Percentiles rank a stretch among this genome's conserved stretches.
Conservation (phyloP, 805 yeast genomes). For the Wickerhamiella kurtzmanii region DNA sequence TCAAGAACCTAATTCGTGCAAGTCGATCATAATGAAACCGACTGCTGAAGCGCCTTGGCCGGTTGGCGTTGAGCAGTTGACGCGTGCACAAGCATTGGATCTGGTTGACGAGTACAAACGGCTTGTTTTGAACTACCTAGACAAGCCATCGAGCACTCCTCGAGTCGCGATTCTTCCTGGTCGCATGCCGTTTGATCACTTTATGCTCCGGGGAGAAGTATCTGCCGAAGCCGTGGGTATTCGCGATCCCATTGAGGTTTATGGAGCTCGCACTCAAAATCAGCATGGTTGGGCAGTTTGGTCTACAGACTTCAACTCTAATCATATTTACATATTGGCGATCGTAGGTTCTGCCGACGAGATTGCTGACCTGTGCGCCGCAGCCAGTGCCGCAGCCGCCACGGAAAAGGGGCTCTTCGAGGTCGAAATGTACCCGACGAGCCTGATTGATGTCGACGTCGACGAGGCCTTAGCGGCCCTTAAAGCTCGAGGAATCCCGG, state of each 20-base stretch:
- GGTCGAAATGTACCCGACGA: neutral
- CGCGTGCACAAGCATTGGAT: neutral
- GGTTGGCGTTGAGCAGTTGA: neutral
- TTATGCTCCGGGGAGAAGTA: constrained; percentile 7
- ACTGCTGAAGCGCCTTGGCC: constrained; percentile 1
- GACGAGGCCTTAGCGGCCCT: neutral
- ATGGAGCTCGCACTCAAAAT: constrained; percentile 10
- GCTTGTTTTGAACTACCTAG: neutral
- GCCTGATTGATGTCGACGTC: neutral
- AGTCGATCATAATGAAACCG: neutral
- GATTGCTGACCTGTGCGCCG: neutral
- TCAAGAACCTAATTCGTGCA: neutral
- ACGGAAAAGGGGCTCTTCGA: neutral
- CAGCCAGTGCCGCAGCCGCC: neutral
- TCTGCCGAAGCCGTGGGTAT: constrained; percentile 9
- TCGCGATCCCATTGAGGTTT: constrained; percentile 3
- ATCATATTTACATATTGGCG: neutral
- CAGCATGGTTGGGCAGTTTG: constrained; percentile 1
- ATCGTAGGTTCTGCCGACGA: neutral
- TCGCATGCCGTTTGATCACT: constrained; percentile 11
- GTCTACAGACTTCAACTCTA: neutral
- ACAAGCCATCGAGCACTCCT: neutral
- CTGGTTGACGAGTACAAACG: neutral
- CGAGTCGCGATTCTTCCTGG: constrained; percentile 7
- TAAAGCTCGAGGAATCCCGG: neutral